Conservation (phyloP, 2,329 filamentous ascomycete species). For the Huntiella savannae region DNA sequence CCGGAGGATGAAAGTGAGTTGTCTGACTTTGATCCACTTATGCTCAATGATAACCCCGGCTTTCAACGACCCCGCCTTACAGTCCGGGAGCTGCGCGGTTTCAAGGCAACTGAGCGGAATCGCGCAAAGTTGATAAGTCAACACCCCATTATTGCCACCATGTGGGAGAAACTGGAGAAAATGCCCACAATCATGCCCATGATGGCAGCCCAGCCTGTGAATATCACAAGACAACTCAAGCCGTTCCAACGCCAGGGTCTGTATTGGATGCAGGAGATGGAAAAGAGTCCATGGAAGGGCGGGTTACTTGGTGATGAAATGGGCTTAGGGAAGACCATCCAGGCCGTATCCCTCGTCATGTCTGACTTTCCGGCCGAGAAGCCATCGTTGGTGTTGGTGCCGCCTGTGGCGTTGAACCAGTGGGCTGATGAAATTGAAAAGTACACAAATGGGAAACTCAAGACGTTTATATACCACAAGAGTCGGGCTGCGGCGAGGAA, state of each 20-base stretch:
- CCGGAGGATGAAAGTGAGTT: too few relatives aligned
- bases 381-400: constrained; percentile 74
- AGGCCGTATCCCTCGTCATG: constrained; percentile 95
- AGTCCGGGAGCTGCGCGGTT: too few relatives aligned
- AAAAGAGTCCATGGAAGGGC: constrained; percentile 67
- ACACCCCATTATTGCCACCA: constrained; percentile 61
- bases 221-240: constrained; percentile 70
- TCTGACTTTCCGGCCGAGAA: constrained; percentile 75
- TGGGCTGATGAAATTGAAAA: constrained; percentile 69
- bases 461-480: constrained; percentile 78
- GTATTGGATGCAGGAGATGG: constrained; percentile 86
- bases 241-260: constrained; percentile 86
- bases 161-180: constrained; percentile 64
- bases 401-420: constrained; percentile 87
- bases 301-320: constrained; percentile 93
- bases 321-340: constrained; percentile 97
- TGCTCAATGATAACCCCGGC: too few relatives aligned
- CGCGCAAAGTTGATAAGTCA: constrained; percentile 19
- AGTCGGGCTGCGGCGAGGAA: constrained; percentile 69
- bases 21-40: too few relatives aligned
- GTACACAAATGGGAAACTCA: constrained; percentile 73
- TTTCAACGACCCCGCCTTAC: too few relatives aligned
- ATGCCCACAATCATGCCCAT: constrained; percentile 44
- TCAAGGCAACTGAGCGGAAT: background rate
- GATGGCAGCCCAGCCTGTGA: constrained; percentile 32